A percentile compares a stretch with the other conserved stretches of the same genome.
Conservation (phyloP, 257 asterid genomes). For the Solanum chmielewskii region DNA sequence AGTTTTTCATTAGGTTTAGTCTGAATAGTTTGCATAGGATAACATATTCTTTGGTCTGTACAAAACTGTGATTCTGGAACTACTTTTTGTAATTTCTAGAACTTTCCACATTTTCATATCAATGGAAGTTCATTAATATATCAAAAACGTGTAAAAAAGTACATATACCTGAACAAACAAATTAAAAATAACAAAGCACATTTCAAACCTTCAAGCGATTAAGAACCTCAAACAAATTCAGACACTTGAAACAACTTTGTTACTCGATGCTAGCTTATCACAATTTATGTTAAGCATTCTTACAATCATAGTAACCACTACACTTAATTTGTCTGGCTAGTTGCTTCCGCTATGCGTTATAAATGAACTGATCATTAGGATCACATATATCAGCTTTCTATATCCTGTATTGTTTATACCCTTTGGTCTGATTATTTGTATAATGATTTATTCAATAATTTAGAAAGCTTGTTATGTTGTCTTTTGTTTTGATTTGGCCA, state of each 20-base stretch:
- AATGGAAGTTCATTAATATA: not conserved
- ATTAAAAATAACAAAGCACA: not conserved
- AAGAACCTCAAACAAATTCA: not conserved
- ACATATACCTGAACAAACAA: not conserved
- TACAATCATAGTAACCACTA: not conserved
- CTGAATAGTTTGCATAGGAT: not conserved
- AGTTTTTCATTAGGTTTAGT: not conserved
- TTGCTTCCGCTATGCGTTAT: not conserved
- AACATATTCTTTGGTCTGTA: not conserved
- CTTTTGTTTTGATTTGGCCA: not conserved
- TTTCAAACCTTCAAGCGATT: not conserved
- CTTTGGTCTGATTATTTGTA: not conserved
- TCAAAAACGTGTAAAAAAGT: not conserved
- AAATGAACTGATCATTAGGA: not conserved
- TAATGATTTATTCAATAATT: not conserved
- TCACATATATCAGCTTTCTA: not conserved
- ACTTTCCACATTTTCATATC: not conserved
- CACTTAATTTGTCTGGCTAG: not conserved
- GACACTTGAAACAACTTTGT: not conserved
- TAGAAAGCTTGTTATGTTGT: not conserved
- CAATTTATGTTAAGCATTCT: not conserved
- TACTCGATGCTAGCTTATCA: not conserved
- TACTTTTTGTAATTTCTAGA: not conserved
- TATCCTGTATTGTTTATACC: not conserved
- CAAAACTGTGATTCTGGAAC: not conserved